Evolutionary conservation across 768 basidiomycete genomes (phyloP).

Genomic region (Wakefieldia striispora): DNA sequence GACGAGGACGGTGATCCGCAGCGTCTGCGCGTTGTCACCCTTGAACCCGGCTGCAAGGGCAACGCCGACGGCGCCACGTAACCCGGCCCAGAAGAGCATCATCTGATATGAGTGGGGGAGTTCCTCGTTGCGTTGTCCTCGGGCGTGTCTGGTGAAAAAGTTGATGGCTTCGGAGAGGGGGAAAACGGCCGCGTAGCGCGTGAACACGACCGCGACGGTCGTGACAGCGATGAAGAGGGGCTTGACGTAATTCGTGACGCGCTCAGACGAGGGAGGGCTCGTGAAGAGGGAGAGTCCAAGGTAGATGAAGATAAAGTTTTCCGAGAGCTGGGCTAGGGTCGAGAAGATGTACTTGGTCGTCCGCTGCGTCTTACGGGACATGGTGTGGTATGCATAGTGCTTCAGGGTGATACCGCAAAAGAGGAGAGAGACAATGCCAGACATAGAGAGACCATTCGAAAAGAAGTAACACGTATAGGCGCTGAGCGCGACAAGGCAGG

Average conservation of each 20-base stretch:
- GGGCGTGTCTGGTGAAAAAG: constrained; percentile 78
- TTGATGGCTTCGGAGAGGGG: constrained; percentile 95
- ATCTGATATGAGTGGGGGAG: constrained; percentile 98
- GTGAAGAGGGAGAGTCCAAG: constrained; percentile 98
- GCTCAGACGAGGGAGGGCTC: constrained; percentile 70
- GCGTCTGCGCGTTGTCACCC: constrained; percentile 87
- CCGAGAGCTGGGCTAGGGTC: constrained; percentile 89
- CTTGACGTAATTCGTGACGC: constrained; percentile 84
- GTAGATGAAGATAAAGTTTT: constrained; percentile 99
- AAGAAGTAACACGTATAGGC: constrained; percentile 99
- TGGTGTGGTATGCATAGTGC: constrained; percentile 99
- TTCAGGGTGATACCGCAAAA: constrained; percentile 99
- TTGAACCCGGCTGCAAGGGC: constrained; percentile 95
- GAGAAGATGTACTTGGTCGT: constrained; percentile 96
- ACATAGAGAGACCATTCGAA: constrained; percentile 93
- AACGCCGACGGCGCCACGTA: constrained; percentile 96
- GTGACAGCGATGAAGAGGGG: constrained; percentile 93
- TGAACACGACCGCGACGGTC: constrained; percentile 89
- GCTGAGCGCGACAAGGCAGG: constrained; percentile 91
- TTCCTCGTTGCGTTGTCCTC: constrained; percentile 86
- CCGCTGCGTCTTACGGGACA: constrained; percentile 92
- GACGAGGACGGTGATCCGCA: constrained; percentile 91
- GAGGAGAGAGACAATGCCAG: constrained; percentile 94
- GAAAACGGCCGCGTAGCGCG: constrained; percentile 94
- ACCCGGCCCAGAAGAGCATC: constrained; percentile 99